Evolutionary conservation across 805 yeast genomes (phyloP), one percentile per base, ranked within the genome.

Genomic region (Candida silvatica): DNA sequence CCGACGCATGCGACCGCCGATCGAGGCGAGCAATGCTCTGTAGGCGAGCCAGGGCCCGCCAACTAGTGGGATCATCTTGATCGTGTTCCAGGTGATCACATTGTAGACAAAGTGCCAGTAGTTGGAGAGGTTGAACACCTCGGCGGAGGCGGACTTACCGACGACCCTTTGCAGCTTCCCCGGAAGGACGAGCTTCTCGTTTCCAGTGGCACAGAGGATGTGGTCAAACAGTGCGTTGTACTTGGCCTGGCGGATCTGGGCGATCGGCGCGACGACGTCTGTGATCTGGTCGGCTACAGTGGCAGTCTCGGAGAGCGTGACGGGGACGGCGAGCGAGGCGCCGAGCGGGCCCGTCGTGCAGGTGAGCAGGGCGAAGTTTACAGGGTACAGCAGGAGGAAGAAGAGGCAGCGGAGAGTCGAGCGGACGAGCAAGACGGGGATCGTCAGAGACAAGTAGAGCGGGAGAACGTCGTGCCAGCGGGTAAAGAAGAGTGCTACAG

Each of bases 131-230:
- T 35, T 22, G 32, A 44, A 27, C 3, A 47, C 11, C 7, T 35
- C 35, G 26, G 56, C 53, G 8, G 48, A 51, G 29, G 53, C 47
- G 3, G 48, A 34, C 14, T 49, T 46, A 3, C 44, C 45, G 11
- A 56, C 58, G 7, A 52, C 43, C 31, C 62, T 44, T 37, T 48
- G 50, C 31, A 57, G 35, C 36, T 51, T 57, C 5, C 61, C 62
- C 0, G 59, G 58, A n/a, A 50, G 40, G n/a, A 56, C 61, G 4
- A 54, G 39, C 3, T 33, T 27, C 29, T 52, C 52, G 26, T 52
- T 40, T 0, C 56, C 57, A 22, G 46, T 44, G 7, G 43, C 32
- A 33, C 58, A 55, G 27, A 57, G 34, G 8, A 56, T 24, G 22
- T 32, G 35, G 23, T 32, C 35, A 25, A 32, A 32, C 22, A 32